These are phyloP conservation scores for Tephrocybe sp. DNA, from an alignment of 768 basidiomycete genomes.

Conservation along the genomic window DNA sequence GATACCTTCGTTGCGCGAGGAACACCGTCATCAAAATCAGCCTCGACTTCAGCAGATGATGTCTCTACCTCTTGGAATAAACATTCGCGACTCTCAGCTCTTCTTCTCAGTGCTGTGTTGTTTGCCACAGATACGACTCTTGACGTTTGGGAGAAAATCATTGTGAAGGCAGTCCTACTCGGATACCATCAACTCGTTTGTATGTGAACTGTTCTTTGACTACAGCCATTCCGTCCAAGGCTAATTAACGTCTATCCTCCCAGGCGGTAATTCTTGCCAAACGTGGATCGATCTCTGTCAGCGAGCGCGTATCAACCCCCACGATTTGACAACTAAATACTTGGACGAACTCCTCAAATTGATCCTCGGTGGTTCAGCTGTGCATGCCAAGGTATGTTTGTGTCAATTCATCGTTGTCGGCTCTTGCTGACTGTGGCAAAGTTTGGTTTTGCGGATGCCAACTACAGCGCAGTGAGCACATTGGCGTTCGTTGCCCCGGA, in stretches of 20 bases:
- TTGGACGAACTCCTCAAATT: conserved; percentile 47
- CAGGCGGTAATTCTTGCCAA: conserved; percentile 51
- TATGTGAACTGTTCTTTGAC: conserved; percentile 35
- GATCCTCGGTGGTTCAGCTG: conserved; percentile 45
- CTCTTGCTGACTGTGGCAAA: conserved; percentile 16
- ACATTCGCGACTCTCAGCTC: conserved; percentile 47
- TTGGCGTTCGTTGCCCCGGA: conserved; percentile 78
- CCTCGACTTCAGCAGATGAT: conserved; percentile 33
- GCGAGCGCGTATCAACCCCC: conserved; percentile 64
- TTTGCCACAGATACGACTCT: conserved; percentile 43
- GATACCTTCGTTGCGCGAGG: conserved; percentile 42
- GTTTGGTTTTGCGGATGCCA: conserved; percentile 61
- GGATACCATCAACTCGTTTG: conserved; percentile 70
- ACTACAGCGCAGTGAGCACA: conserved; percentile 71
- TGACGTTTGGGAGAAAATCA: conserved; percentile 38
- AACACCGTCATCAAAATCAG: conserved; percentile 18
- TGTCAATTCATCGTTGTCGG: neutral
- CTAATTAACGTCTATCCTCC: neutral
- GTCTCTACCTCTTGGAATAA: conserved; percentile 39
- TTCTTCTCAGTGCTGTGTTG: conserved; percentile 51
- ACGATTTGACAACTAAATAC: conserved; percentile 49
- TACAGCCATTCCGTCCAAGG: neutral
- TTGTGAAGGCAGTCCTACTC: conserved; percentile 60
- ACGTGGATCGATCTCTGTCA: conserved; percentile 86
- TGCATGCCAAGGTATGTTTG: conserved; percentile 53